Evolutionary conservation across 176 grass and related monocot genomes (phyloP).

Genomic region (Oryza longistaminata): DNA sequence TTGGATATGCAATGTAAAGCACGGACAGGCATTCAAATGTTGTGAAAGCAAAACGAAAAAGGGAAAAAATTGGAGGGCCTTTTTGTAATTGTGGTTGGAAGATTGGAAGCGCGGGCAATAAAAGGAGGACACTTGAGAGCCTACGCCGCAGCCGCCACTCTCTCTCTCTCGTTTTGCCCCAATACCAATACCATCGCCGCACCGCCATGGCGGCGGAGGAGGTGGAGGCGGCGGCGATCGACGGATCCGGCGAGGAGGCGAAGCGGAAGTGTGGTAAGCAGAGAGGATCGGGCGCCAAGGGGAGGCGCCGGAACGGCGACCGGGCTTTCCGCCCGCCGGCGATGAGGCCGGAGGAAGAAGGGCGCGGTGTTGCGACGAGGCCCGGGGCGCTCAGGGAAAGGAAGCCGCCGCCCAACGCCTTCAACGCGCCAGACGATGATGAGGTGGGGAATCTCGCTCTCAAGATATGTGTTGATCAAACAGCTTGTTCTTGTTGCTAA

Average conservation of each 20-base stretch:
- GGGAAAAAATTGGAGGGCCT: too few species aligned
- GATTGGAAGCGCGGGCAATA: too few species aligned
- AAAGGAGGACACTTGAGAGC: too few species aligned
- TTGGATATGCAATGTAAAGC: too few species aligned
- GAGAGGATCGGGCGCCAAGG: background rate
- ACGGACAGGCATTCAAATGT: too few species aligned
- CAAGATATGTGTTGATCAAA: background rate
- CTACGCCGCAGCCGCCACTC: too few species aligned
- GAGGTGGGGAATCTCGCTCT: background rate
- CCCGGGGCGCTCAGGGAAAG: background rate
- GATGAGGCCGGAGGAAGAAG: background rate
- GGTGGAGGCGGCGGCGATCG: too few species aligned
- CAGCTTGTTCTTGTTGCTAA: background rate
- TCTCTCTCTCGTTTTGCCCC: too few species aligned
- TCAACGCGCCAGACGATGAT: background rate
- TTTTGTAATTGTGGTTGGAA: too few species aligned
- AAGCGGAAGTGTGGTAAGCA: background rate
- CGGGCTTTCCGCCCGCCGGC: background rate
- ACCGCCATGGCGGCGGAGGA: too few species aligned
- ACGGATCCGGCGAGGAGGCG: background rate
- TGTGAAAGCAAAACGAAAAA: too few species aligned
- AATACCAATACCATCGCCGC: too few species aligned
- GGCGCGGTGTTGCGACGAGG: conserved; percentile 9
- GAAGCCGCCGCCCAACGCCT: background rate
- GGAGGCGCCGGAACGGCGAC: background rate